Conservation (phyloP, 345 rosid species). For the Brassica napus region DNA sequence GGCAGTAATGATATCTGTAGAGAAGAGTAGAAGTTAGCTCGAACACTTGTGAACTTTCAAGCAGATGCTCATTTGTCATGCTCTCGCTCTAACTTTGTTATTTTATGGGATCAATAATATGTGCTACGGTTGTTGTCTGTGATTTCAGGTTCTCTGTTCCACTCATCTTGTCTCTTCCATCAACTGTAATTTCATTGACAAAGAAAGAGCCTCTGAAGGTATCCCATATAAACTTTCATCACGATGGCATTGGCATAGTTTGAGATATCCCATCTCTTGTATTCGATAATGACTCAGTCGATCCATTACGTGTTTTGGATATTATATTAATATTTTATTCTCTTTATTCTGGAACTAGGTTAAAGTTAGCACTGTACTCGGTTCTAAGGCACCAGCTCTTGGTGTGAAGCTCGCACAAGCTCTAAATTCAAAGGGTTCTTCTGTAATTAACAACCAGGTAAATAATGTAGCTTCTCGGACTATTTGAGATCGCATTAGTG, state of each 20-base stretch:
- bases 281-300: background rate
- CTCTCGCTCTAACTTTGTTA: background rate
- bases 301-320: background rate
- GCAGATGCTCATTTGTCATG: background rate
- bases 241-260: constrained; percentile 10
- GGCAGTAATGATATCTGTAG: constrained; percentile 3
- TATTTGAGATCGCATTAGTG: background rate
- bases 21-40: background rate
- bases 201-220: constrained; percentile 78
- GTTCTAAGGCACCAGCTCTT: constrained; percentile 80
- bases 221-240: constrained; percentile 17
- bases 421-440: constrained; percentile 51
- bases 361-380: constrained; percentile 78
- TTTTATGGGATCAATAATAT: constrained; percentile 16
- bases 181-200: constrained; percentile 77
- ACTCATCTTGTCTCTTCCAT: constrained; percentile 78
- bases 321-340: background rate
- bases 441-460: constrained; percentile 74
- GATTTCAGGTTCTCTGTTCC: constrained; percentile 76
- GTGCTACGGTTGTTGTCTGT: constrained; percentile 17
- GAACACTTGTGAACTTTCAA: constrained; percentile 2
- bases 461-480: background rate
- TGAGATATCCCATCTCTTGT: constrained; percentile 4
- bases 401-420: constrained; percentile 68
- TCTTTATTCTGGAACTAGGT: constrained; percentile 51